Conservation (phyloP, 345 rosid species). For the Populus simonii region DNA sequence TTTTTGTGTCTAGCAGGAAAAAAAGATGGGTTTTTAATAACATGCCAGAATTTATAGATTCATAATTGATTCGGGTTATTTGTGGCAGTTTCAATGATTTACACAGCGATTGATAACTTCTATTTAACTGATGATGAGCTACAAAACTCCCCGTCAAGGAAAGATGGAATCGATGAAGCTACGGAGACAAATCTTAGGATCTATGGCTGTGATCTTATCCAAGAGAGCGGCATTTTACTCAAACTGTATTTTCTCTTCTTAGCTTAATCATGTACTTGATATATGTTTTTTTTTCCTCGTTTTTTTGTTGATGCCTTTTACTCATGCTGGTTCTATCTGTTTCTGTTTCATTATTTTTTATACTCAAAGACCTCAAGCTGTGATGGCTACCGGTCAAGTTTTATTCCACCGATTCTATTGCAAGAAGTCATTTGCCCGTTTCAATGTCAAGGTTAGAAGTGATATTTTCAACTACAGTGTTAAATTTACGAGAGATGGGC, state of each 20-base stretch:
- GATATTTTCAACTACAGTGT: neutral
- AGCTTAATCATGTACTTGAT: neutral
- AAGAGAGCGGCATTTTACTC: conserved; percentile 86
- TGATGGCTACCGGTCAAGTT: conserved; percentile 98
- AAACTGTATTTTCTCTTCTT: conserved; percentile 47
- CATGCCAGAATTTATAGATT: neutral
- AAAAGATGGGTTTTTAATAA: neutral
- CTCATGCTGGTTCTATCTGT: conserved; percentile 2
- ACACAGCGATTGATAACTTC: conserved; percentile 89
- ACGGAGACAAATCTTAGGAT: conserved; percentile 73
- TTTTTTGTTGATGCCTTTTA: neutral
- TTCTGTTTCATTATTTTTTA: conserved; percentile 20
- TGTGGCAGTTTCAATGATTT: conserved; percentile 50
- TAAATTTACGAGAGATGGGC: too few relatives aligned
- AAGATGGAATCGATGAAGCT: conserved; percentile 81
- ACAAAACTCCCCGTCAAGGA: conserved; percentile 67
- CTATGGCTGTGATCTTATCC: conserved; percentile 93
- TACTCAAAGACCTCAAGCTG: conserved; percentile 75
- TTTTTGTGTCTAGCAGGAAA: neutral
- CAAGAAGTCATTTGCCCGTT: conserved; percentile 90
- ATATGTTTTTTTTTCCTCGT: neutral
- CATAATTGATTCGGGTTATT: neutral
- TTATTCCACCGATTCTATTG: conserved; percentile 89
- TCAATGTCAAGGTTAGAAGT: conserved; percentile 70
- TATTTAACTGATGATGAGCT: conserved; percentile 76